These are phyloP conservation scores for Dictyostelium capitatum DNA, from an alignment of 78 protist species.

Conservation along the genomic window DNA sequence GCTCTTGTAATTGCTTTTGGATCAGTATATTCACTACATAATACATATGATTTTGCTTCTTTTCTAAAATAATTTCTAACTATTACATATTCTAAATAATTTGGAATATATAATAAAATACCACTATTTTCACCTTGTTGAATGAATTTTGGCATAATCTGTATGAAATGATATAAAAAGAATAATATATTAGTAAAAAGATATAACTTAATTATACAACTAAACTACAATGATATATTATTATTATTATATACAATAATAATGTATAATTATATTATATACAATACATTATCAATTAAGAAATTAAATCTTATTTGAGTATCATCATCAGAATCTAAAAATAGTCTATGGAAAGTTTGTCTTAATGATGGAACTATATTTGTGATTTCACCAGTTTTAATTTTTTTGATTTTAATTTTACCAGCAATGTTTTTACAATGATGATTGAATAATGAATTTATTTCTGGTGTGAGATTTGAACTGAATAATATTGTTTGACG, in stretches of 20 bases:
- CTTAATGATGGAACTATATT: conserved; percentile 35
- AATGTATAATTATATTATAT: not conserved
- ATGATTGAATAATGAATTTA: conserved; percentile 69
- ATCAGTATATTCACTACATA: conserved; percentile 43
- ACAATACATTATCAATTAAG: conserved; percentile 37
- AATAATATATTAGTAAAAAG: not conserved
- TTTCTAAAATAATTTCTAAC: conserved; percentile 82
- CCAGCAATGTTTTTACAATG: conserved; percentile 49
- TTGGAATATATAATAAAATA: conserved; percentile 76
- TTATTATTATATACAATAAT: not conserved
- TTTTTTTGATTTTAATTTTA: conserved; percentile 51
- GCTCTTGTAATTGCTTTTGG: conserved; percentile 46
- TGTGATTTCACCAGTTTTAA: conserved; percentile 51
- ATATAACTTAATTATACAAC: no score
- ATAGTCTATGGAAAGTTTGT: conserved; percentile 82
- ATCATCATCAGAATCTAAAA: conserved; percentile 10
- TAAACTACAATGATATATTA: no score
- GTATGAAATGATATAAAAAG: not conserved
- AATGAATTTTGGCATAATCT: conserved; percentile 56
- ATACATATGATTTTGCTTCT: conserved; percentile 59
- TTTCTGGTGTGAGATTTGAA: conserved; percentile 70
- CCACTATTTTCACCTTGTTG: conserved; percentile 3
- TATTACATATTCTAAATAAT: conserved; percentile 89
- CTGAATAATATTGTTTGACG: conserved; percentile 88
- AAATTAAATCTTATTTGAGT: conserved; percentile 15